Evolutionary conservation across 768 basidiomycete species (phyloP).

Genomic region (Boletellus sp.): DNA sequence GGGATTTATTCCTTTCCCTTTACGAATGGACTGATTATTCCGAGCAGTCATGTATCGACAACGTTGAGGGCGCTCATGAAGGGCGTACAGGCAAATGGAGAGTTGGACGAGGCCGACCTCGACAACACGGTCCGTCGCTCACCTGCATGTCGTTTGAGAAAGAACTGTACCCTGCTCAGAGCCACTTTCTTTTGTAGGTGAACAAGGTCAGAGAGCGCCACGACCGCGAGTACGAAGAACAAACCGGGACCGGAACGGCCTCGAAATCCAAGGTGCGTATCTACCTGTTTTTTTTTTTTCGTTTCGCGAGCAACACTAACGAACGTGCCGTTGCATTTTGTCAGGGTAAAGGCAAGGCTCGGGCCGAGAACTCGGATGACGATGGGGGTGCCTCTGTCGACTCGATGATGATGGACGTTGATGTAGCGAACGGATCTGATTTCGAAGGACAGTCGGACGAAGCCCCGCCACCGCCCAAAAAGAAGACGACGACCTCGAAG

Average conservation of each 20-base stretch:
- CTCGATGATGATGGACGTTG: conserved; percentile 78
- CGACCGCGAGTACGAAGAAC: conserved; percentile 59
- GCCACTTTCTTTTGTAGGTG: conserved; percentile 39
- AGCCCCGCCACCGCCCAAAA: conserved; percentile 41
- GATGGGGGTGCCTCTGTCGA: conserved; percentile 43
- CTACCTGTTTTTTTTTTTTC: background rate
- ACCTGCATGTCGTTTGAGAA: background rate
- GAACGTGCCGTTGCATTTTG: background rate
- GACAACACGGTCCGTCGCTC: conserved; percentile 59
- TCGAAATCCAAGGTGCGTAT: conserved; percentile 44
- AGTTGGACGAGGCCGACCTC: conserved; percentile 68
- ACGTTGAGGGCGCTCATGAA: conserved; percentile 62
- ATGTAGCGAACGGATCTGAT: conserved; percentile 48
- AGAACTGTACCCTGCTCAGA: background rate
- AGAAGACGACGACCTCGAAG: conserved; percentile 39
- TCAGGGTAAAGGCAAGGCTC: conserved; percentile 53
- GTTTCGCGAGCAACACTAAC: background rate
- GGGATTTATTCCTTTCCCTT: no score
- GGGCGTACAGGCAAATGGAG: conserved; percentile 61
- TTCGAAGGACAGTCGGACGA: conserved; percentile 42
- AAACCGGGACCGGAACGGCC: conserved; percentile 35
- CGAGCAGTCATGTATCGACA: conserved; percentile 59
- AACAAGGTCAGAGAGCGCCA: conserved; percentile 67
- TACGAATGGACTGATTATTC: background rate
- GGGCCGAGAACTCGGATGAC: conserved; percentile 49